These are phyloP conservation scores for Rhodotorula graminis DNA, from an alignment of 768 basidiomycete species.

Conservation along the genomic window DNA sequence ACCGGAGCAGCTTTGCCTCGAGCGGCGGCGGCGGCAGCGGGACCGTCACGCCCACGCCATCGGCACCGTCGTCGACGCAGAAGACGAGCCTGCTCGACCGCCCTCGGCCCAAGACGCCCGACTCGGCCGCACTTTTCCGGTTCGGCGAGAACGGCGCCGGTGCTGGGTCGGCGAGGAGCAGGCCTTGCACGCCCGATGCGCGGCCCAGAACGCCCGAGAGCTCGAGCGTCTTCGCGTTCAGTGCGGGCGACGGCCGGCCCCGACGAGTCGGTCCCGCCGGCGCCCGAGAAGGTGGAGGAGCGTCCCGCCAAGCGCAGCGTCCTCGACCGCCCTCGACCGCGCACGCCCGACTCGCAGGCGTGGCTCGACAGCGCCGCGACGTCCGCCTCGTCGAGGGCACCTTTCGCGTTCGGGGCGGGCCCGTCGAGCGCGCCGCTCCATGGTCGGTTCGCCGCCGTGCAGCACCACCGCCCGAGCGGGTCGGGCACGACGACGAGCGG, in stretches of 20 bases:
- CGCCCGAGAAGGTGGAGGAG: neutral
- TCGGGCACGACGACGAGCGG: slow-evolving; percentile 1
- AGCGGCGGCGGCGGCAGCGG: neutral
- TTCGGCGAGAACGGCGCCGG: neutral
- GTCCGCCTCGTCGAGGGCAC: neutral
- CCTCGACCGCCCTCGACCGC: slow-evolving; percentile 18
- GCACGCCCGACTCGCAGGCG: slow-evolving; percentile 26
- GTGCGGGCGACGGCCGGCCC: neutral
- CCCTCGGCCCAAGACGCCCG: slow-evolving; percentile 25
- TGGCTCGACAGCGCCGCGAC: neutral
- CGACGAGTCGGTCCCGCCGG: neutral
- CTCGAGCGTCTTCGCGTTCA: slow-evolving; percentile 4
- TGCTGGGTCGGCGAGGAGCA: neutral
- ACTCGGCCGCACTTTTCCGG: neutral
- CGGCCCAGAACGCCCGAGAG: slow-evolving; percentile 25
- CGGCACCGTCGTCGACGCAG: neutral
- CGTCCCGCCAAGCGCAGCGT: neutral
- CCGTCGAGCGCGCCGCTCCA: no score
- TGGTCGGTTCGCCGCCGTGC: neutral
- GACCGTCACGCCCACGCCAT: neutral
- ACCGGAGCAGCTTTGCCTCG: neutral
- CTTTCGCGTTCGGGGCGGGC: neutral
- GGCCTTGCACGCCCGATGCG: neutral
- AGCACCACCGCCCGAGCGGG: neutral
- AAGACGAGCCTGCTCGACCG: slow-evolving; percentile 14